Percentiles rank a stretch among this genome's conserved stretches.
These are phyloP conservation scores for Helicocarpus griseus DNA, from an alignment of 2,329 filamentous ascomycete genomes.

Conservation along the genomic window DNA sequence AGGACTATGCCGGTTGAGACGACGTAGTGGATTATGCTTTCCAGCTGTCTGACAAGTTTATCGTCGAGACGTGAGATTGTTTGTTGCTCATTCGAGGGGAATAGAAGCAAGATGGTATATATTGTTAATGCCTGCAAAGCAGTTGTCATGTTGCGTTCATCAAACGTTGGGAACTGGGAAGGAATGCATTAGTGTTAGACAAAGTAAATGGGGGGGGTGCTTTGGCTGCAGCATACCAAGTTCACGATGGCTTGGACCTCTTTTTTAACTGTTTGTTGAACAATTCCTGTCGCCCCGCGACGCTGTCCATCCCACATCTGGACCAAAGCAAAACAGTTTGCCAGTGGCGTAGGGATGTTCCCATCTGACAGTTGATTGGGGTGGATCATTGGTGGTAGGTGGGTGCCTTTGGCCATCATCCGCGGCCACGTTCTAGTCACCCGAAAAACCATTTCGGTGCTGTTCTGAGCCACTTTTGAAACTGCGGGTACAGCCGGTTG, in stretches of 20 bases:
- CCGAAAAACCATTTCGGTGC: constrained; percentile 26
- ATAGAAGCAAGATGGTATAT: constrained; percentile 31
- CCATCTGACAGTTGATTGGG: constrained; percentile 13
- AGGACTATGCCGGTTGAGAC: constrained; percentile 26
- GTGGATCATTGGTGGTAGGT: constrained; percentile 30
- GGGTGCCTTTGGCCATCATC: constrained; percentile 29
- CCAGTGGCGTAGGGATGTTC: constrained; percentile 21
- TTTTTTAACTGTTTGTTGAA: constrained; percentile 22
- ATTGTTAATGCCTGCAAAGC: constrained; percentile 29
- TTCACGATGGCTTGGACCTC: constrained; percentile 25
- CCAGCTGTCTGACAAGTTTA: constrained; percentile 22
- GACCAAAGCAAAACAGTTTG: constrained; percentile 27
- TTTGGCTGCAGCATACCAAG: constrained; percentile 16
- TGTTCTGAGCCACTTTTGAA: constrained; percentile 11
- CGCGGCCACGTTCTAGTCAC: constrained; percentile 30
- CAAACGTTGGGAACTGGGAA: constrained; percentile 22
- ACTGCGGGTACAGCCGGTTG: neutral
- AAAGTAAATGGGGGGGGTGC: neutral
- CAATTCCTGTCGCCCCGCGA: constrained; percentile 20
- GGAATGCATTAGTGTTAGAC: neutral
- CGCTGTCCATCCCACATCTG: constrained; percentile 31
- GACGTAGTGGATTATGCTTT: constrained; percentile 23
- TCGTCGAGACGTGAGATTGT: constrained; percentile 15
- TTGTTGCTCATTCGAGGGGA: constrained; percentile 20
- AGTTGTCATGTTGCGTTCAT: constrained; percentile 25